Evolutionary conservation across 495 filamentous ascomycete species (phyloP), one percentile per base, ranked within the genome.

Genomic region (Annulohypoxylon bovei): DNA sequence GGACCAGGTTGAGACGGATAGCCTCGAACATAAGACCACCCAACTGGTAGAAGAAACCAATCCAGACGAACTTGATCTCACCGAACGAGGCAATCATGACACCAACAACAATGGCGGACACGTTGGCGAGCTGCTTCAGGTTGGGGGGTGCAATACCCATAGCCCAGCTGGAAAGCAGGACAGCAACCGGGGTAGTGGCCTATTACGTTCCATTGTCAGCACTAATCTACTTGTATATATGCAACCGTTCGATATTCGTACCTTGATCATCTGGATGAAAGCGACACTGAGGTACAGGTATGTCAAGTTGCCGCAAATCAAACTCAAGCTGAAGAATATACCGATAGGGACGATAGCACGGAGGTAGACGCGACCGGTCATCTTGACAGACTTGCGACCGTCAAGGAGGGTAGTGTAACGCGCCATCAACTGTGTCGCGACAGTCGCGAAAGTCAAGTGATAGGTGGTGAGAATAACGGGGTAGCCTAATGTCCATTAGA

Each of bases 221-320:
- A 55, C 37, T n/a, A 3, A 16, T 4, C 11, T 44, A 23, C 28
- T 35, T 42, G 2, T 30, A 42, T 5, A 62, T 53, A 28, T 9
- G 6, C 1, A 6, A 16, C 6, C n/a, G 18, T 37, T 52, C 4
- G 11, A 28, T 40, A 20, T 61, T 40, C 67, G 46, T 78, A 64
- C 75, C 92, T 97, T 97, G 74, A 98, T 87, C 94, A 98, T 98
- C 84, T 98, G 94, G 78, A 98, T 98, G 81, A 98, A 98, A 46
- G 94, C 88, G 67, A 97, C 94, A 75, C 90, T 92, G 67, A 98
- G 88, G 81, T 95, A 96, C 54, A 98, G 84, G 77, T 97, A 98
- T 61, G 94, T 92, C 77, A 94, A 85, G 82, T 98, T 97, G 64
- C 93, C 92, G 81, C 92, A 97, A 75, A 98, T 97, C 87, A 98